These are phyloP conservation scores for Didymellaceae sp. DNA, from an alignment of 2,329 filamentous ascomycete genomes.

Conservation along the genomic window DNA sequence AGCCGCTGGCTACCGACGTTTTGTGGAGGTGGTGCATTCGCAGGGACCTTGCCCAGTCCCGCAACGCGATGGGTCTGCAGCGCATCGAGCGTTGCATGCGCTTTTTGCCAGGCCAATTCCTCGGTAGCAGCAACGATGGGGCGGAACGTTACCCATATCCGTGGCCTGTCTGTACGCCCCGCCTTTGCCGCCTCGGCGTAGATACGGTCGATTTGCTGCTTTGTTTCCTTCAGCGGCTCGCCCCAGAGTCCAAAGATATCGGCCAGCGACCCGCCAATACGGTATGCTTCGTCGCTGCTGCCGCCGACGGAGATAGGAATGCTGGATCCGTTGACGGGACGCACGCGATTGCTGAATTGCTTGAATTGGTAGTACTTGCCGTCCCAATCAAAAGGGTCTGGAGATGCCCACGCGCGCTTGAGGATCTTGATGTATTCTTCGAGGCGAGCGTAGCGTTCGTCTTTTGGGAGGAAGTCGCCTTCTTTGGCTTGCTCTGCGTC, in stretches of 20 bases:
- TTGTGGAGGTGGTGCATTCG: slow-evolving; percentile 13
- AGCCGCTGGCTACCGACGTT: slow-evolving; percentile 21
- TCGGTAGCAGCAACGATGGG: slow-evolving; percentile 68
- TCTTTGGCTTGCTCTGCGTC: slow-evolving; percentile 66
- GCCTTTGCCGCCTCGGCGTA: slow-evolving; percentile 65
- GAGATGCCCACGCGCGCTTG: slow-evolving; percentile 63
- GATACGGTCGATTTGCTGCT: slow-evolving; percentile 67
- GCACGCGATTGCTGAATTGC: slow-evolving; percentile 62
- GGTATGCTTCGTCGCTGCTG: slow-evolving; percentile 65
- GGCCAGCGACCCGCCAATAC: slow-evolving; percentile 63
- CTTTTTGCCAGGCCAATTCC: slow-evolving; percentile 67
- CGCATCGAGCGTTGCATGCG: slow-evolving; percentile 61
- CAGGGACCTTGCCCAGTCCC: slow-evolving; percentile 9
- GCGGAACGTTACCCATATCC: slow-evolving; percentile 70
- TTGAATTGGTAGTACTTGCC: slow-evolving; percentile 67
- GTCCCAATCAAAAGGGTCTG: slow-evolving; percentile 67
- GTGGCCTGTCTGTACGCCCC: slow-evolving; percentile 61
- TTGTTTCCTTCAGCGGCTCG: slow-evolving; percentile 68
- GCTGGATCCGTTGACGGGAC: slow-evolving; percentile 57
- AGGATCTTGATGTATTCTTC: slow-evolving; percentile 70
- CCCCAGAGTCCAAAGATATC: slow-evolving; percentile 71
- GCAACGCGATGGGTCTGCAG: slow-evolving; percentile 53
- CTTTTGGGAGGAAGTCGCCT: slow-evolving; percentile 65
- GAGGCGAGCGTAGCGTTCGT: slow-evolving; percentile 63
- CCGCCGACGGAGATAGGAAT: slow-evolving; percentile 67